Conservation (phyloP, 2,329 filamentous ascomycete genomes). For the Pseudogymnoascus sp. region DNA sequence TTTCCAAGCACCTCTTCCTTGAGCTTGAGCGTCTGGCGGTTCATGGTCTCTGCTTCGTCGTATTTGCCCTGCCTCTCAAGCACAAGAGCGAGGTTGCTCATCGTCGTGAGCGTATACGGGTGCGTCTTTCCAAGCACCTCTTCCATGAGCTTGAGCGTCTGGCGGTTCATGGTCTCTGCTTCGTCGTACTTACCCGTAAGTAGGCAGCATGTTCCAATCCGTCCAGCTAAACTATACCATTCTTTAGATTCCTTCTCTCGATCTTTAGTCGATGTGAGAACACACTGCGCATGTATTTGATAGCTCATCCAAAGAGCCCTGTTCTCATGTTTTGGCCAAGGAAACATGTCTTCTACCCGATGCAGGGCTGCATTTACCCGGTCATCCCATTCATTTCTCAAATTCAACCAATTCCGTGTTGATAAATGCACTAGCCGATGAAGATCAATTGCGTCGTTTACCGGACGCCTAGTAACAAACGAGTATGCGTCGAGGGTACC, state of each 20-base stretch:
- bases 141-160: background rate
- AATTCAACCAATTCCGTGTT: slow-evolving; percentile 6
- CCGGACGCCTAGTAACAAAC: slow-evolving; percentile 16
- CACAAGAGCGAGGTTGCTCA: slow-evolving; percentile 10
- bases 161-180: background rate
- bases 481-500: slow-evolving; percentile 17
- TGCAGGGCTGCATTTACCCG: background rate
- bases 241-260: slow-evolving; percentile 10
- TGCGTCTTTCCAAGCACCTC: background rate
- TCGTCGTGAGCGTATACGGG: slow-evolving; percentile 11
- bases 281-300: slow-evolving; percentile 14
- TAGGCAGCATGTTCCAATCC: slow-evolving; percentile 11
- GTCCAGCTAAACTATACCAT: background rate
- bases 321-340: slow-evolving; percentile 14
- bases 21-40: slow-evolving; percentile 10
- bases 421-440: slow-evolving; percentile 12
- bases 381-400: background rate
- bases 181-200: background rate
- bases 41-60: slow-evolving; percentile 12
- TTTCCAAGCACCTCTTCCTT: slow-evolving; percentile 3
- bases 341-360: slow-evolving; percentile 12
- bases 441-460: slow-evolving; percentile 15
- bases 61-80: too few species aligned
- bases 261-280: background rate
- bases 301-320: slow-evolving; percentile 11